Conservation (phyloP, 352 stramenopile genomes). For the Phytophthora pinifolia region DNA sequence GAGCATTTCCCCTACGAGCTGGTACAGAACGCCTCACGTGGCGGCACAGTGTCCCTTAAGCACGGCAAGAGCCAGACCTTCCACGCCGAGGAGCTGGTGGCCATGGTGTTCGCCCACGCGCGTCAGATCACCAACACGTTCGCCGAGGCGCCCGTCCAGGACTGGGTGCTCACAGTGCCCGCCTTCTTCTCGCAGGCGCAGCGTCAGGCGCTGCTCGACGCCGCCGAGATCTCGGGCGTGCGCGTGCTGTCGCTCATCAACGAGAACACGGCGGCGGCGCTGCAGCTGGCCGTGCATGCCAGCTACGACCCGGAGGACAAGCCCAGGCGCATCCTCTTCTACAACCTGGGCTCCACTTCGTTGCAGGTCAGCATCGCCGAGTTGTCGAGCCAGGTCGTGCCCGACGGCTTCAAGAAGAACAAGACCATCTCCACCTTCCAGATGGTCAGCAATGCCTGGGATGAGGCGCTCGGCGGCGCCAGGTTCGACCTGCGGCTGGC, state of each 20-base stretch:
- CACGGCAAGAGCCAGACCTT: slow-evolving; percentile 67
- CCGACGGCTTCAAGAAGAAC: slow-evolving; percentile 91
- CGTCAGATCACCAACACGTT: slow-evolving; percentile 78
- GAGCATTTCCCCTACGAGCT: slow-evolving; percentile 84
- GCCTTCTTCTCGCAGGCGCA: slow-evolving; percentile 96
- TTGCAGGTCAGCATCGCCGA: slow-evolving; percentile 89
- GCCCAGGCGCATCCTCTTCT: slow-evolving; percentile 95
- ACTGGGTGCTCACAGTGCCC: slow-evolving; percentile 97
- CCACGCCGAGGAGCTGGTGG: slow-evolving; percentile 94
- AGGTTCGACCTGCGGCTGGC: slow-evolving; percentile 93
- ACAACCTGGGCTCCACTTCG: slow-evolving; percentile 96
- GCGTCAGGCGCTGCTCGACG: slow-evolving; percentile 93
- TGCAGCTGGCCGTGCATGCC: slow-evolving; percentile 96
- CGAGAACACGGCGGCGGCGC: slow-evolving; percentile 96
- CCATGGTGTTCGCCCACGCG: slow-evolving; percentile 96
- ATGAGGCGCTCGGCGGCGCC: slow-evolving; percentile 90
- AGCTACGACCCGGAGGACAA: slow-evolving; percentile 65
- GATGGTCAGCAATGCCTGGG: slow-evolving; percentile 94
- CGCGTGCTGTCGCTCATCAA: slow-evolving; percentile 97
- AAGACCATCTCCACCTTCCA: slow-evolving; percentile 92
- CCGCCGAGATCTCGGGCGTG: slow-evolving; percentile 93
- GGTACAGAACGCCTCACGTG: slow-evolving; percentile 80
- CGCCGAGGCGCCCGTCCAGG: slow-evolving; percentile 74
- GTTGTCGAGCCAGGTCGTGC: slow-evolving; percentile 84
- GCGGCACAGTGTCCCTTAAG: slow-evolving; percentile 61